Conservation (phyloP, 768 basidiomycete genomes). For the Auriscalpium vulgare region DNA sequence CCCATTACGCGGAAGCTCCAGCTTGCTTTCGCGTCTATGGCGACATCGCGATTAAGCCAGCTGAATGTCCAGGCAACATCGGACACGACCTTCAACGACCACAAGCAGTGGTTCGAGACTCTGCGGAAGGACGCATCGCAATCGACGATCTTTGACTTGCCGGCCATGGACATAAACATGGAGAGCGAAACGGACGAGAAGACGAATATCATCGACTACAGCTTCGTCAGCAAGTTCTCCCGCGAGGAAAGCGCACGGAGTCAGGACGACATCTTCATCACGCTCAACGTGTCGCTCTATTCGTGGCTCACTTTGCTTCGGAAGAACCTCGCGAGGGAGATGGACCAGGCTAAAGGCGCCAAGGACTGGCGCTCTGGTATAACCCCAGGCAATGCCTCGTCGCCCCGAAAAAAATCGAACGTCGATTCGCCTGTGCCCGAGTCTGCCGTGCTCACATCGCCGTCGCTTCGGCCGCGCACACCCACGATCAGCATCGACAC, state of each 20-base stretch:
- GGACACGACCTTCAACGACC: slow-evolving; percentile 25
- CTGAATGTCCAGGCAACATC: slow-evolving; percentile 38
- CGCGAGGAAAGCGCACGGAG: slow-evolving; percentile 40
- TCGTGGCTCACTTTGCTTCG: slow-evolving; percentile 74
- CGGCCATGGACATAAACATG: slow-evolving; percentile 81
- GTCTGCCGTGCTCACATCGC: neutral
- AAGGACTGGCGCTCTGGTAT: slow-evolving; percentile 39
- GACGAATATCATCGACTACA: slow-evolving; percentile 44
- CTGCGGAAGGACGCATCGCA: slow-evolving; percentile 56
- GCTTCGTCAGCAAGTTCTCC: slow-evolving; percentile 65
- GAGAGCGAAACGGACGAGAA: slow-evolving; percentile 53
- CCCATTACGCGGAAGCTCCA: slow-evolving; percentile 57
- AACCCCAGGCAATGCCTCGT: slow-evolving; percentile 15
- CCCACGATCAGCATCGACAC: neutral
- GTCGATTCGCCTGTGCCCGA: neutral
- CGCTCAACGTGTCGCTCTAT: slow-evolving; percentile 75
- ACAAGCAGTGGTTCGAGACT: slow-evolving; percentile 49
- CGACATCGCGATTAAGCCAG: slow-evolving; percentile 66
- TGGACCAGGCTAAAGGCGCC: slow-evolving; percentile 62
- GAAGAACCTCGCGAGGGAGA: slow-evolving; percentile 67
- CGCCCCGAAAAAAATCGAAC: neutral
- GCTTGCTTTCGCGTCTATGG: slow-evolving; percentile 69
- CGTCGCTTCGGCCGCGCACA: neutral
- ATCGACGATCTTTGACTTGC: slow-evolving; percentile 72
- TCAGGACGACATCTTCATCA: slow-evolving; percentile 76